Evolutionary conservation across 176 grass and related monocot species (phyloP).

Genomic region (Musa acuminata): DNA sequence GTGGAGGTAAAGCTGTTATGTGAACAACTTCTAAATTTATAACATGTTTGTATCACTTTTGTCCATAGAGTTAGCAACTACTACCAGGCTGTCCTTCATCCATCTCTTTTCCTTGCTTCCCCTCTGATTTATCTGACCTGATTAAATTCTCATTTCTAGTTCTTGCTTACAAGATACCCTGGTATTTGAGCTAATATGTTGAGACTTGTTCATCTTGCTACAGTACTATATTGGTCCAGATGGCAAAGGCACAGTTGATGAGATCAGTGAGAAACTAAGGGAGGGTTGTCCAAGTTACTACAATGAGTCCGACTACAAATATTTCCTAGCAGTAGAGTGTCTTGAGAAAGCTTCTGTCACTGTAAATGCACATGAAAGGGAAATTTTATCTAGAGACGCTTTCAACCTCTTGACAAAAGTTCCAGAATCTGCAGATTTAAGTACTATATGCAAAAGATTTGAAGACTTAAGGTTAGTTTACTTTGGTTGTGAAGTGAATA

Average conservation of each 20-base stretch:
- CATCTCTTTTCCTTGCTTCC: background rate
- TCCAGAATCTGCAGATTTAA: slow-evolving; percentile 80
- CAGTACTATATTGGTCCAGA: slow-evolving; percentile 94
- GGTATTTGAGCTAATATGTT: background rate
- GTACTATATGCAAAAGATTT: slow-evolving; percentile 92
- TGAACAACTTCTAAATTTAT: background rate
- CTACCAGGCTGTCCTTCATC: background rate
- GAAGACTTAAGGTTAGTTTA: slow-evolving; percentile 67
- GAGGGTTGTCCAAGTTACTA: slow-evolving; percentile 97
- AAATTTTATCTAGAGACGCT: slow-evolving; percentile 81
- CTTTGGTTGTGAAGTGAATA: background rate
- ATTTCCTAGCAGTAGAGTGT: slow-evolving; percentile 84
- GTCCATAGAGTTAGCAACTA: background rate
- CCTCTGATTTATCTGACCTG: background rate
- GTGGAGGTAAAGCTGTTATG: slow-evolving; percentile 61
- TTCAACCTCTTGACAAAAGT: slow-evolving; percentile 72
- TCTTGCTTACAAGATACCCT: background rate
- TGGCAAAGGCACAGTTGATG: slow-evolving; percentile 73
- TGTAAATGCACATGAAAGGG: slow-evolving; percentile 51
- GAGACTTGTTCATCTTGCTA: slow-evolving; percentile 16
- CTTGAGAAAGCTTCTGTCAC: slow-evolving; percentile 72
- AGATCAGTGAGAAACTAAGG: slow-evolving; percentile 78
- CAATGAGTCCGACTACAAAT: slow-evolving; percentile 86
- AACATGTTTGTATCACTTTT: slow-evolving; percentile 5
- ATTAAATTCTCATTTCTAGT: background rate